Evolutionary conservation across 805 yeast genomes (phyloP).

Genomic region (Starmerella vitae): DNA sequence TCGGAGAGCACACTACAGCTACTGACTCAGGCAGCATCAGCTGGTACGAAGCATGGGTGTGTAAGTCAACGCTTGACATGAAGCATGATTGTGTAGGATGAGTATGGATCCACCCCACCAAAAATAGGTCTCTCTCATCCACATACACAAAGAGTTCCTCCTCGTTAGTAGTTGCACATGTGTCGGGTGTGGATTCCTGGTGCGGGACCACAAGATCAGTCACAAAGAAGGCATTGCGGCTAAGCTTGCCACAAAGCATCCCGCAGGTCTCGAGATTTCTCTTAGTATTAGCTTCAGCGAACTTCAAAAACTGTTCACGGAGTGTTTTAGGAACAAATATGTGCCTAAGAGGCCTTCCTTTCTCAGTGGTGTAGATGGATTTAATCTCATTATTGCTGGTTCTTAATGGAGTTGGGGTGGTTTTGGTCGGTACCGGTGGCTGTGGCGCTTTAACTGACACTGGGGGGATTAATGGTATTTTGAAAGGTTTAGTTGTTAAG

Average conservation of each 20-base stretch:
- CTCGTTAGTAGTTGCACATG: conserved; percentile 50
- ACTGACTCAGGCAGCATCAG: conserved; percentile 57
- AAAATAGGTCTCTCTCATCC: conserved; percentile 42
- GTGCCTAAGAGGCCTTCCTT: conserved; percentile 30
- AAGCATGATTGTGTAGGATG: conserved; percentile 66
- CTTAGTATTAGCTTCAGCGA: conserved; percentile 39
- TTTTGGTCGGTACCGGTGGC: background rate
- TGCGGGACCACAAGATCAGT: conserved; percentile 50
- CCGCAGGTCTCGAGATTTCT: conserved; percentile 52
- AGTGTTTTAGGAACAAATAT: conserved; percentile 38
- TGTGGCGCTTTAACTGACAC: background rate
- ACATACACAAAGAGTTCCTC: conserved; percentile 43
- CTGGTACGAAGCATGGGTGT: conserved; percentile 56
- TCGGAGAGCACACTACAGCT: conserved; percentile 54
- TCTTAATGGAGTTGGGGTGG: background rate
- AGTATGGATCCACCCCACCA: conserved; percentile 65
- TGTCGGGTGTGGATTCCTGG: conserved; percentile 48
- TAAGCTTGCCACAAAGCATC: conserved; percentile 48
- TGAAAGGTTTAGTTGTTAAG: background rate
- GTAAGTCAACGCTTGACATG: conserved; percentile 50
- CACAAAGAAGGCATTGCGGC: conserved; percentile 47
- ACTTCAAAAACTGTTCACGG: conserved; percentile 32
- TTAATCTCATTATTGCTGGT: background rate
- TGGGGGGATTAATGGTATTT: background rate
- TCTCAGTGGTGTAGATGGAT: conserved; percentile 4